Evolutionary conservation across 148 eudicot genomes (phyloP), one percentile per base, ranked within the genome.

Genomic region (Vaccinium macrocarpon): DNA sequence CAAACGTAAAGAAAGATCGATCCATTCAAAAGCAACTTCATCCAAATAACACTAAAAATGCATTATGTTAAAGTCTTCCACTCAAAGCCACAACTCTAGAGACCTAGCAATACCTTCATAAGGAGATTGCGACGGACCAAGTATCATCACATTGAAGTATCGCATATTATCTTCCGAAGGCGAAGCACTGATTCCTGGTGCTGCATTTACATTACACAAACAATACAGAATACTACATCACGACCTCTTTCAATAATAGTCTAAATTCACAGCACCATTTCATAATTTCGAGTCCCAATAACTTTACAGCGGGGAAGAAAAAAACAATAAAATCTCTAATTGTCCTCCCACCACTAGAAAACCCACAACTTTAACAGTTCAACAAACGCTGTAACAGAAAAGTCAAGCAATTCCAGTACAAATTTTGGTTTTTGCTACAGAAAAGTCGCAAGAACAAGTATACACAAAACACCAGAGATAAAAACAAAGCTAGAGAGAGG

Each of bases 151-250:
- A 84, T 93, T 94, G 64, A 95, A 95, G 84, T 95, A 92, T 21
- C 96, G 92, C 98, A 93, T 95, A 81, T 95, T 95, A 16, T 95
- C 96, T 61, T 95, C 98, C 8, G 98, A 95, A n/a, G 98, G 98
- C 25, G 98, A 95, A 21, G 98, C 98, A 90, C 97, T 95, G 84
- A 95, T 95, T 73, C 98, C 98, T 0, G 98, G 98, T 49, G 97
- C 98, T 95, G 90, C 85, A 92, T 9, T 74, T 82, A 83, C 49
- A 89, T 56, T 51, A 59, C 53, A 77, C 75, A 71, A 85, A 53
- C 59, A 21, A 53, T 29, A 32, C 0, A 32, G 19, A 38, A 81
- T 61, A 49, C 13, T 5, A 19, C 1, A 35, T 35, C 38, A 35
- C 38, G 38, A 35, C 38, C 38, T 35, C 38, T 35, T 35, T 1